Evolutionary conservation across 495 filamentous ascomycete species (phyloP), one percentile per base, ranked within the genome.

Genomic region (Margaritispora aquatica): DNA sequence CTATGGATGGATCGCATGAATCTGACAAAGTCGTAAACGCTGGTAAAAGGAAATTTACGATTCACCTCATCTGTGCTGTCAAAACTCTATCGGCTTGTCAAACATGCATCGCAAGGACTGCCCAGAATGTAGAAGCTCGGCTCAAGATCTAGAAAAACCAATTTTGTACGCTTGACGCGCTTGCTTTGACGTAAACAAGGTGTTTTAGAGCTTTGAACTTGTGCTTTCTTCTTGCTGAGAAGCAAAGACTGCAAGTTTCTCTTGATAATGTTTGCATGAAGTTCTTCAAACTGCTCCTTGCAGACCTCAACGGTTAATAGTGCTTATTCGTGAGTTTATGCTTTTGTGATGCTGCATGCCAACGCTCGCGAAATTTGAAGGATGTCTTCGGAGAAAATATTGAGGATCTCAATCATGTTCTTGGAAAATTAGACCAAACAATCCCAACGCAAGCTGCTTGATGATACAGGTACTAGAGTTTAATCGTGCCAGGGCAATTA

Each of bases 401-500:
- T n/a, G n/a, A n/a, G n/a, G n/a, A n/a, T n/a, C n/a, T n/a, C n/a
- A n/a, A n/a, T n/a, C n/a, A n/a, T n/a, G 17, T 44, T 3, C 38
- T 44, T 44, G 38, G 38, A 8, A 44, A 8, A 10, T 15, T 34
- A n/a, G 19, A 7, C 38, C 38, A n/a, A n/a, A n/a, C n/a, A n/a
- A n/a, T n/a, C n/a, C n/a, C n/a, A n/a, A 44, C 19, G 38, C 29
- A 34, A 34, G 29, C 29, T 44, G 7, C 38, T 44, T 44, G 38
- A 44, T 44, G 38, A 44, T 17, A 44, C 38, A n/a, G 19, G 19
- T 2, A n/a, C 19, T 59, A 48, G 44, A 36, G 23, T 34, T 55
- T 59, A 60, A 53, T 57, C 52, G 59, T 47, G 56, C 47, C 51
- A 63, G 59, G 44, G 55, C 44, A 47, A 29, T 21, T n/a, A n/a